phyloP scores from a whole-genome alignment of 257 asterid species.

The Nemophila menziesii region DNA sequence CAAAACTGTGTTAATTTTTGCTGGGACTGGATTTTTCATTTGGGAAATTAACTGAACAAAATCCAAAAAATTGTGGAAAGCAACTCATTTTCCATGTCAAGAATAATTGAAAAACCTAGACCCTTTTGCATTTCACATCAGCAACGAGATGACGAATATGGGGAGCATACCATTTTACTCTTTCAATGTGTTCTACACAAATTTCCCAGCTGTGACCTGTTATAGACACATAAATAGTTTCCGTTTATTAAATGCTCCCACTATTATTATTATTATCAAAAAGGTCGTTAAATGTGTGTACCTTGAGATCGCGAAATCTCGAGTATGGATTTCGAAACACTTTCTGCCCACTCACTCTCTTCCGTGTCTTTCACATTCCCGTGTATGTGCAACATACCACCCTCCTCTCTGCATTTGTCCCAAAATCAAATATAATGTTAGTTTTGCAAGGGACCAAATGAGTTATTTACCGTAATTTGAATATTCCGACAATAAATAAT shows the following conservation, averaged over 20 bases:
- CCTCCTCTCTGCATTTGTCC: constrained; percentile 46
- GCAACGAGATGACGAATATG: constrained; percentile 82
- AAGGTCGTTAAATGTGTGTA: constrained; percentile 9
- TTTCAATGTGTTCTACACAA: constrained; percentile 54
- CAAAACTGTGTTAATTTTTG: too few species aligned
- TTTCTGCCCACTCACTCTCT: constrained; percentile 51
- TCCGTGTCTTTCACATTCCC: constrained; percentile 80
- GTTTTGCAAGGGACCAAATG: too few species aligned
- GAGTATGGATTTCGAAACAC: constrained; percentile 38
- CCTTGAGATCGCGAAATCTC: constrained; percentile 61
- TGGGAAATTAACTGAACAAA: too few species aligned
- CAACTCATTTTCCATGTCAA: neutral
- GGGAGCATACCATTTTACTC: constrained; percentile 98
- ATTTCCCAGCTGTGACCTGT: constrained; percentile 75
- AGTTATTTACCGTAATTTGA: too few species aligned
- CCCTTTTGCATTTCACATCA: constrained; percentile 53
- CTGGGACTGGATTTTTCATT: too few species aligned
- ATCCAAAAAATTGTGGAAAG: too few species aligned
- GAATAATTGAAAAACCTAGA: neutral
- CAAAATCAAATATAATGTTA: too few species aligned
- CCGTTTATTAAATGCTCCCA: too few species aligned
- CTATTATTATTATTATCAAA: neutral
- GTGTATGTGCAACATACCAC: constrained; percentile 76
- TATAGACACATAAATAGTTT: too few species aligned
- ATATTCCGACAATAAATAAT: neutral